Evolutionary conservation across 139 green algal genomes (phyloP).

Genomic region (Coccomyxa sp.): DNA sequence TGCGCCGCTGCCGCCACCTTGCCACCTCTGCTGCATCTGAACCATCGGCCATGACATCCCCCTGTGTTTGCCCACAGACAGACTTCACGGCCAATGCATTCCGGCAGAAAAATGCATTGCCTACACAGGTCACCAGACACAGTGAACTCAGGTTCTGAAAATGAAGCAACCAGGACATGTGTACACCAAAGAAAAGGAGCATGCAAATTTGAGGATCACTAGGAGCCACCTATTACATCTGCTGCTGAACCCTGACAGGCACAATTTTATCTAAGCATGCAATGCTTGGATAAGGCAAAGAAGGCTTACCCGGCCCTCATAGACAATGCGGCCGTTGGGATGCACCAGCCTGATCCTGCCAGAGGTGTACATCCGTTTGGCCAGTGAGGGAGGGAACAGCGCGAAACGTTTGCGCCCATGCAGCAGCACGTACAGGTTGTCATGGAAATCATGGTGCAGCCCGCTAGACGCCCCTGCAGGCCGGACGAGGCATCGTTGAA

Average conservation of each 20-base stretch:
- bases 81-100: background rate
- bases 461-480: slow-evolving; percentile 59
- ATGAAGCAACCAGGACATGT: no score
- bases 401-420: slow-evolving; percentile 76
- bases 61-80: slow-evolving; percentile 26
- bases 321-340: slow-evolving; percentile 82
- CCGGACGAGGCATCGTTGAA: background rate
- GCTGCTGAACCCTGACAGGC: no score
- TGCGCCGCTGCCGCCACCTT: slow-evolving; percentile 26
- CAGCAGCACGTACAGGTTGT: slow-evolving; percentile 88
- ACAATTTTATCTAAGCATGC: no score
- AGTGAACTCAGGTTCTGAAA: no score
- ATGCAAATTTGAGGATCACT: no score
- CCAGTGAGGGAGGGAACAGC: slow-evolving; percentile 60
- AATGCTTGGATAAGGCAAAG: no score
- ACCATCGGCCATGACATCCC: slow-evolving; percentile 57
- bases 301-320: slow-evolving; percentile 47
- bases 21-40: slow-evolving; percentile 46
- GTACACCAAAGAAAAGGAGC: no score
- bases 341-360: slow-evolving; percentile 48
- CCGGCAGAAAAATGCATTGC: no score
- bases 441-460: slow-evolving; percentile 88
- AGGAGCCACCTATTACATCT: no score
- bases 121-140: no score
- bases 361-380: slow-evolving; percentile 63